Conservation (phyloP, 139 green algal genomes). For the Pleodorina starrii region DNA sequence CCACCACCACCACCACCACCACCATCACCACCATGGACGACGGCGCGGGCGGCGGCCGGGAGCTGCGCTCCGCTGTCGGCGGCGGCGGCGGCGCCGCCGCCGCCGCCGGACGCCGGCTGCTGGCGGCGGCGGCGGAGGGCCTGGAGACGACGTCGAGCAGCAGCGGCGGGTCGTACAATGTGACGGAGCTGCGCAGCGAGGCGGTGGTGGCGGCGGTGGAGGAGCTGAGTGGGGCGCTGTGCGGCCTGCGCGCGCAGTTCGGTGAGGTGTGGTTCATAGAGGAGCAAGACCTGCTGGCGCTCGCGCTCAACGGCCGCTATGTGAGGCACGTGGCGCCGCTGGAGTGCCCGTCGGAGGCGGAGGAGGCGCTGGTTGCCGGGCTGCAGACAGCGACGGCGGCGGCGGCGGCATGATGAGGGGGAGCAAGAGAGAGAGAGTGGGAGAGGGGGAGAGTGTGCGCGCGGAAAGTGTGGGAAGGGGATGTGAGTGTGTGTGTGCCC, state of each 20-base stretch:
- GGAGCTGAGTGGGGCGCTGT: constrained; percentile 62
- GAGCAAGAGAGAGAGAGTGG: too few relatives aligned
- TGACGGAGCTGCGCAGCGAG: background rate
- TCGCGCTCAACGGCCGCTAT: constrained; percentile 72
- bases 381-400: background rate
- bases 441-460: too few relatives aligned
- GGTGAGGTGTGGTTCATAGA: constrained; percentile 76
- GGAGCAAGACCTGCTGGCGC: constrained; percentile 80
- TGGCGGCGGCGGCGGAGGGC: background rate
- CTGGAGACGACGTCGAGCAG: constrained; percentile 21
- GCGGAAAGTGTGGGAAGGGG: too few relatives aligned
- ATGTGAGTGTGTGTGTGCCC: too few relatives aligned
- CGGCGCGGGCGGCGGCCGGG: background rate
- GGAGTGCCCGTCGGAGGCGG: constrained; percentile 52
- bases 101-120: background rate
- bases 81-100: background rate
- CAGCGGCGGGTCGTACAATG: constrained; percentile 11
- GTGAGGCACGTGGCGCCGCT: constrained; percentile 57
- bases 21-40: background rate
- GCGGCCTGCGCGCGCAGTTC: constrained; percentile 61
- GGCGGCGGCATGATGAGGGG: background rate
- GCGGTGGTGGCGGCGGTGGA: constrained; percentile 58
- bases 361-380: too few relatives aligned
- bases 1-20: background rate
- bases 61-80: background rate